Conservation (phyloP, 2,329 filamentous ascomycete species). For the Drechslera avenae region DNA sequence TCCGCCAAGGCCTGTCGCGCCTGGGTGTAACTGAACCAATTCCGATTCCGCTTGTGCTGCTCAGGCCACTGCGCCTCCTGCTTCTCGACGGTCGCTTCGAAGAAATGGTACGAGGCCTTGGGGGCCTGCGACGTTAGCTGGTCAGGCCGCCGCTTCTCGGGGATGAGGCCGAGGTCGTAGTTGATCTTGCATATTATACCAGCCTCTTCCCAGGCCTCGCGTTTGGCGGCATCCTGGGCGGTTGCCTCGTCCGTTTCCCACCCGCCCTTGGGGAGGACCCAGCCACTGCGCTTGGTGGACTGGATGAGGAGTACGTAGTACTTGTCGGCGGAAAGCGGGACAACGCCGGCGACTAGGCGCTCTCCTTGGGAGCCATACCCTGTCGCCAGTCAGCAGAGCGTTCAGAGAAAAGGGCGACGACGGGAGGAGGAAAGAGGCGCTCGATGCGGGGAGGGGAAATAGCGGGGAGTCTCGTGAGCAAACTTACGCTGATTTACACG, state of each 20-base stretch:
- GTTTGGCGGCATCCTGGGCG: constrained; percentile 77
- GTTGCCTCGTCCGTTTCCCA: constrained; percentile 96
- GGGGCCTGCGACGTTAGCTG: constrained; percentile 65
- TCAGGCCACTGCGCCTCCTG: constrained; percentile 93
- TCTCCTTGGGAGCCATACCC: constrained; percentile 93
- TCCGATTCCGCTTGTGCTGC: constrained; percentile 84
- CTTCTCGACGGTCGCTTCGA: constrained; percentile 83
- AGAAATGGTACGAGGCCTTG: constrained; percentile 80
- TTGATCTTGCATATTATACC: constrained; percentile 86
- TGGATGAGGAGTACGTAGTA: constrained; percentile 91
- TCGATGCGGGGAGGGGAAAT: constrained; percentile 14
- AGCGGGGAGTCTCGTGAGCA: constrained; percentile 25
- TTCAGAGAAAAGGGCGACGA: not conserved
- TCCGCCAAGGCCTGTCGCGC: constrained; percentile 77
- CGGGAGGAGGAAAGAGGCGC: not conserved
- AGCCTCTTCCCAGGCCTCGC: constrained; percentile 98
- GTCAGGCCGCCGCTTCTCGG: constrained; percentile 70
- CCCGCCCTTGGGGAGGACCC: constrained; percentile 96
- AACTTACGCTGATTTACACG: constrained; percentile 81
- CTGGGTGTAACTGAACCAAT: constrained; percentile 86
- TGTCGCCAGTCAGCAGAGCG: constrained; percentile 49
- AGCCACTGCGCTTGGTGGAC: constrained; percentile 86
- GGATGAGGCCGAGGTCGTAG: constrained; percentile 83
- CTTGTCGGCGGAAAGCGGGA: constrained; percentile 85
- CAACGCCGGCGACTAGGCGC: constrained; percentile 91